Base-by-base conservation (phyloP, 192 early-diverging fungal species). In the Gorgonomyces haynaldii region DNA sequence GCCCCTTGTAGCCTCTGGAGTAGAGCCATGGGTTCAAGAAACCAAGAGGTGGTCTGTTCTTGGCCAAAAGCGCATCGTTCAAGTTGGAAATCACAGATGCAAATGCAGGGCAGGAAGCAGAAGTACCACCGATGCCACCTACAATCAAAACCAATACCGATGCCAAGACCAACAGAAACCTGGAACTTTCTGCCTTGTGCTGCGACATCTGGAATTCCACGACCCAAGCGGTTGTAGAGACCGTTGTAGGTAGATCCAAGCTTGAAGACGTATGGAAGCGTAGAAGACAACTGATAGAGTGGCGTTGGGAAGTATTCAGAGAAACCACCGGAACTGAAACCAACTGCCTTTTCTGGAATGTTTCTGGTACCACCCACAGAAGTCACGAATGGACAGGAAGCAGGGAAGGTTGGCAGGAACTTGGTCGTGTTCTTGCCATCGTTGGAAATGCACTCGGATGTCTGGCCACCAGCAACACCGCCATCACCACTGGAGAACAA, bases 361-460 rank as follows among this genome's bases (percentile, higher is more conserved):
- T 22, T 22, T 9, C 8, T 34, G 2, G 45, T 46, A 34, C 45
- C 45, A 19, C 45, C 45, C 8, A 46, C 45, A 20, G 45, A 16
- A 30, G 45, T 46, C 12, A 46, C 30, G 17, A 20, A 46, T 28
- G 45, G 45, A 20, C 45, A 46, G 8, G 29, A 30, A 3, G 45
- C 45, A 12, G 45, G 45, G 45, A 46, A 46, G 15, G 45, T 46
- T 30, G 45, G 45, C 17, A 35, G 20, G n/a, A 46, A 46, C 30
- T 46, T 19, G 17, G 12, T 46, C 1, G 29, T 46, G 15, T 46
- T 46, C 17, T 46, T 46, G 4, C 45, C 45, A 46, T 46, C 32
- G 17, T 34, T 35, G 8, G 45, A 46, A 20, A 22, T 3, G 20
- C 45, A 46, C 2, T 16, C 20, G 26, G 19, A 16, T 4, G 28